phyloP scores from a whole-genome alignment of 2,329 filamentous ascomycete genomes.

The Cercospora berteroae region DNA sequence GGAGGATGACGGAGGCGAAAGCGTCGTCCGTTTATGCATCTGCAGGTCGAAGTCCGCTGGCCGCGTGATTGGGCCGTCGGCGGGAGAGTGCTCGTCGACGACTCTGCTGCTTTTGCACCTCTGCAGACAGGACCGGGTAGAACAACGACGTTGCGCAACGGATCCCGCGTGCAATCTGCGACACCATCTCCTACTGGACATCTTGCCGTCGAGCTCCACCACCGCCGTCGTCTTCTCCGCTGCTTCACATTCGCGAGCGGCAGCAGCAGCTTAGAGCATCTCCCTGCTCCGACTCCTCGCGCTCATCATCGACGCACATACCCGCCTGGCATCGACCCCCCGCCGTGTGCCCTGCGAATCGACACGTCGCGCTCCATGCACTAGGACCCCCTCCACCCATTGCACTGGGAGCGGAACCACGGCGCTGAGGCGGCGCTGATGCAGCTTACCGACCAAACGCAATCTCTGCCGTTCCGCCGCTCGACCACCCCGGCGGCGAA shows the following conservation, averaged over 20 bases:
- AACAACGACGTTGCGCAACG: not conserved
- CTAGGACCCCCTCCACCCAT: not conserved
- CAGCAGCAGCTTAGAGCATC: not conserved
- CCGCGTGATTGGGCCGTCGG: not conserved
- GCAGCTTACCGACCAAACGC: constrained; percentile 10
- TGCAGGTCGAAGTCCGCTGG: not conserved
- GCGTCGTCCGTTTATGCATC: not conserved
- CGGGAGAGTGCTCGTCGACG: not conserved
- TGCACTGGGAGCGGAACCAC: not conserved
- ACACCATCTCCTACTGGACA: not conserved
- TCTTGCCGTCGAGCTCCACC: not conserved
- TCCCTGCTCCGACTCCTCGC: not conserved
- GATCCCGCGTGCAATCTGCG: not conserved
- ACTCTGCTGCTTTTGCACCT: not conserved
- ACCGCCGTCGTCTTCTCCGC: not conserved
- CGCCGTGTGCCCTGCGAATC: not conserved
- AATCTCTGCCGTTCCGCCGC: constrained; percentile 9
- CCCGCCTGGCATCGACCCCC: not conserved
- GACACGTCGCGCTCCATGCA: not conserved
- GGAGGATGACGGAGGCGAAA: not conserved
- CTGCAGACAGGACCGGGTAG: not conserved
- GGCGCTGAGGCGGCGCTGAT: constrained; percentile 2
- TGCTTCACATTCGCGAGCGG: not conserved
- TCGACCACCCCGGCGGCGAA: constrained; percentile 6
- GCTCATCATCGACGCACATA: constrained; percentile 1